Evolutionary conservation across 2,329 filamentous ascomycete genomes (phyloP).

Genomic region (Hawksworthiomyces lignivorus): DNA sequence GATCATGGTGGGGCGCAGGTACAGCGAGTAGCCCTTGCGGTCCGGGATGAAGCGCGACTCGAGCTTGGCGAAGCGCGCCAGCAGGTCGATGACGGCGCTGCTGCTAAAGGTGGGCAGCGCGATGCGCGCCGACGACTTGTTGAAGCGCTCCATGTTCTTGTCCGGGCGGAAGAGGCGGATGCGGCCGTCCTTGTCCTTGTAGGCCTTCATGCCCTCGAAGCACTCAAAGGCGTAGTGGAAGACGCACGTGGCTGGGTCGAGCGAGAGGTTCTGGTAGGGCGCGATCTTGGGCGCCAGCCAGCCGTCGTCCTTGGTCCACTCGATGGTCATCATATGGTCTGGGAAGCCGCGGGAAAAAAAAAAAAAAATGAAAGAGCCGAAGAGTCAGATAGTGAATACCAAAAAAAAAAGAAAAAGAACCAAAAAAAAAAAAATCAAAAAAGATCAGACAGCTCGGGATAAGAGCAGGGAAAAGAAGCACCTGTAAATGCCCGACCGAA

Average conservation of each 20-base stretch:
- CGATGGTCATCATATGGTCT: constrained; percentile 96
- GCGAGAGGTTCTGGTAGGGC: constrained; percentile 93
- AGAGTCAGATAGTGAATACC: too few relatives aligned
- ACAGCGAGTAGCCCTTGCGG: constrained; percentile 83
- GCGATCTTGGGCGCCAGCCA: constrained; percentile 79
- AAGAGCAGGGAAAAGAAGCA: constrained; percentile 26
- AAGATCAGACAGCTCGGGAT: neutral
- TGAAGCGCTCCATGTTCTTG: constrained; percentile 93
- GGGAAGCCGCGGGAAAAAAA: too few relatives aligned
- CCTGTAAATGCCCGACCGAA: constrained; percentile 91
- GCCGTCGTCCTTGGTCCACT: constrained; percentile 81
- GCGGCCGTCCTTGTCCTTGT: constrained; percentile 73
- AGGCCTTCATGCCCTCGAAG: constrained; percentile 99
- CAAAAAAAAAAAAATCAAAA: too few relatives aligned
- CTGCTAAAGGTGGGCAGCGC: constrained; percentile 81
- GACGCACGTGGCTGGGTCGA: constrained; percentile 93
- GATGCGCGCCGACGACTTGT: constrained; percentile 85
- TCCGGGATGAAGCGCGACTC: constrained; percentile 87
- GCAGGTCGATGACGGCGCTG: constrained; percentile 68
- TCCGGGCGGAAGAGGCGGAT: constrained; percentile 88
- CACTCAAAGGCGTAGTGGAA: constrained; percentile 98
- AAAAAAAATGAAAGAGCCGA: too few relatives aligned
- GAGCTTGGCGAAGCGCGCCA: constrained; percentile 69
- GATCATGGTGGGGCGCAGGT: constrained; percentile 93
- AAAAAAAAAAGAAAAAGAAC: too few relatives aligned